Percentiles rank a stretch among this genome's conserved stretches.
Evolutionary conservation across 1,139 yeast genomes (phyloP).

Genomic region (Ogataea hybrid): DNA sequence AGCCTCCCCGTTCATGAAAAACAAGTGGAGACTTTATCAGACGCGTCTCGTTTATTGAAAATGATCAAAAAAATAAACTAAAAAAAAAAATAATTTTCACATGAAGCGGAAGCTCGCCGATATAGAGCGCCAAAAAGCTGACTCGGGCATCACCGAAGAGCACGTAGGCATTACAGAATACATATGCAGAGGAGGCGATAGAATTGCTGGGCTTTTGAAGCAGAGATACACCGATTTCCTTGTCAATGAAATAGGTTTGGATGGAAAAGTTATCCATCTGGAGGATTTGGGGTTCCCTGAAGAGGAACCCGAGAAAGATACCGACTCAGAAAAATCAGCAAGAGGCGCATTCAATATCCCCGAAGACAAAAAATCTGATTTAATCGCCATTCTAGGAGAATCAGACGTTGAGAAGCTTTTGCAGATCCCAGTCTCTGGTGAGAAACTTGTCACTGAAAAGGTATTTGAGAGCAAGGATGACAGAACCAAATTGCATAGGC

Average conservation of each 20-base stretch:
- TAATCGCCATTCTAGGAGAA: conserved; percentile 56
- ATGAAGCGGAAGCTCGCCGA: too few species aligned
- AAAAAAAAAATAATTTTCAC: too few species aligned
- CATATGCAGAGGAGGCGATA: conserved; percentile 52
- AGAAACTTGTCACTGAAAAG: conserved; percentile 56
- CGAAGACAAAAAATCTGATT: conserved; percentile 43
- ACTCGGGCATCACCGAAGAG: conserved; percentile 38
- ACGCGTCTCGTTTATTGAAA: too few species aligned
- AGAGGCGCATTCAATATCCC: conserved; percentile 48
- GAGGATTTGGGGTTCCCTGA: conserved; percentile 68
- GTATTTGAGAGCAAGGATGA: conserved; percentile 62
- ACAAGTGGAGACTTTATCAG: too few species aligned
- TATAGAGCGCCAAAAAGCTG: too few species aligned
- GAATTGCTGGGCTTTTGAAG: conserved; percentile 78
- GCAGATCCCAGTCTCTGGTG: conserved; percentile 57
- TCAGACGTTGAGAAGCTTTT: conserved; percentile 53
- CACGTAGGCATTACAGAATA: conserved; percentile 87
- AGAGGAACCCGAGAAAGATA: conserved; percentile 30
- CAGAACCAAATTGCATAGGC: conserved; percentile 75
- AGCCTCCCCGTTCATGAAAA: too few species aligned
- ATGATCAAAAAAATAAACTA: too few species aligned
- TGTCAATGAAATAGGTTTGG: conserved; percentile 77
- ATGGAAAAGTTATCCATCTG: conserved; percentile 75
- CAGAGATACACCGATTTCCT: conserved; percentile 93
- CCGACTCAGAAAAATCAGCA: conserved; percentile 20